Evolutionary conservation across 2,329 filamentous ascomycete genomes (phyloP), one percentile per base, ranked within the genome.

Genomic region (Diaporthe australafricana): DNA sequence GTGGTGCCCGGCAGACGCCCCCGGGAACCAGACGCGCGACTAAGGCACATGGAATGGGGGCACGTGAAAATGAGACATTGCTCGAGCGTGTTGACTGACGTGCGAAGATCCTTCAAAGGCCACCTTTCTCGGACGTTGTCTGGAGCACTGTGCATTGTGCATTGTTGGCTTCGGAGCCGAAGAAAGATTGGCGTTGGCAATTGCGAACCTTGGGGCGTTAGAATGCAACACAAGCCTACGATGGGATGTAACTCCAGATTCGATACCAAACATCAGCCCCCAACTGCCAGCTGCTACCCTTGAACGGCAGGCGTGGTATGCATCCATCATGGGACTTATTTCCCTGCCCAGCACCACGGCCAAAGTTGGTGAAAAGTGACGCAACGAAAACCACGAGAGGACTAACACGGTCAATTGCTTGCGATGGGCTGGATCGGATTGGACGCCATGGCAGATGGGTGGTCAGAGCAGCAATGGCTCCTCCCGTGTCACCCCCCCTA

Each of bases 171-270:
- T 65, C 60, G 60, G 60, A 65, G 60, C 60, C 60, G 60, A 65
- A 65, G 20, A 50, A 65, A 65, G 20, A 50, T 50, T 50, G 60
- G 45, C 60, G 60, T 65, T 65, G 47, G 60, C 45, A 48, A 65
- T 30, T 50, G 45, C 50, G 45, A 65, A 65, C 60, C 60, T 65
- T 50, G 60, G 45, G 60, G 42, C 42, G 42, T 38, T 42, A 50
- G 60, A 17, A 65, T 65, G 60, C 60, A 50, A 65, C 60, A 65
- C 60, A 65, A 65, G 60, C 60, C 60, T 38, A 20, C 60, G 60
- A 65, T 65, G 60, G 60, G 45, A 65, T 65, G 60, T 65, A 65
- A 65, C 60, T 65, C 60, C 60, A 65, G 60, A 65, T 65, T 65
- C 60, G 60, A 65, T 65, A 50, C 60, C 60, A 50, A 50, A 65